Percentiles rank a stretch among this genome's conserved stretches.
Evolutionary conservation across 441 rosid genomes (phyloP).

Genomic region (Omphalea diandra): DNA sequence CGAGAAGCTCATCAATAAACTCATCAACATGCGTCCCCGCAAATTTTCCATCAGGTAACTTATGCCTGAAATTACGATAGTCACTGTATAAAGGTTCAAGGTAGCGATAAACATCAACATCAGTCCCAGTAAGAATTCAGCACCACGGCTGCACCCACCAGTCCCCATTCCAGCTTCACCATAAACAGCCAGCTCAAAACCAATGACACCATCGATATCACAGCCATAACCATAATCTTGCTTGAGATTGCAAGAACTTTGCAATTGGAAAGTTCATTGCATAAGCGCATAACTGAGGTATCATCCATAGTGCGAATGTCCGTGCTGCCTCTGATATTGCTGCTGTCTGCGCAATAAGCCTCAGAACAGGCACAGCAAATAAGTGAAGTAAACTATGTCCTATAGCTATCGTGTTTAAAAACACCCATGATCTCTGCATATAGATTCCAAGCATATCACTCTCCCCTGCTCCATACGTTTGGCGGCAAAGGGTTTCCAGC

Average conservation of each 20-base stretch:
- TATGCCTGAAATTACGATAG: slow-evolving; percentile 70
- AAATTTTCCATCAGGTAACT: slow-evolving; percentile 69
- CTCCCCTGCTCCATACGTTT: slow-evolving; percentile 42
- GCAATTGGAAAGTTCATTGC: slow-evolving; percentile 36
- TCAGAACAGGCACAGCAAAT: slow-evolving; percentile 29
- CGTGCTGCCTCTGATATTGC: slow-evolving; percentile 40
- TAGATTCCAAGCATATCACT: slow-evolving; percentile 43
- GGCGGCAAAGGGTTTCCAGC: slow-evolving; percentile 48
- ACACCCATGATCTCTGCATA: slow-evolving; percentile 46
- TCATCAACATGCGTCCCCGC: slow-evolving; percentile 77
- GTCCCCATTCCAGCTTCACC: slow-evolving; percentile 42
- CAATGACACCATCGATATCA: slow-evolving; percentile 28
- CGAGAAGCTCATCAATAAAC: slow-evolving; percentile 77
- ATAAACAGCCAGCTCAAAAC: slow-evolving; percentile 37
- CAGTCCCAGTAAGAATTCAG: slow-evolving; percentile 49
- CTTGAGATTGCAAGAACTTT: slow-evolving; percentile 45
- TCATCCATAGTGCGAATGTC: slow-evolving; percentile 39
- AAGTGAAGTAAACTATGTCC: slow-evolving; percentile 27
- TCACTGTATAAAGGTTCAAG: slow-evolving; percentile 91
- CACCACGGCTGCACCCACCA: slow-evolving; percentile 52
- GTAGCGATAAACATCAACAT: slow-evolving; percentile 72
- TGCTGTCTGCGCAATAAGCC: slow-evolving; percentile 33
- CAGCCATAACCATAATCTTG: slow-evolving; percentile 44
- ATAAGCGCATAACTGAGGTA: slow-evolving; percentile 42
- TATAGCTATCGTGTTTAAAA: slow-evolving; percentile 29